Base-by-base conservation (phyloP, 1,139 yeast species). In the Debaryomycetaceae sp. region DNA sequence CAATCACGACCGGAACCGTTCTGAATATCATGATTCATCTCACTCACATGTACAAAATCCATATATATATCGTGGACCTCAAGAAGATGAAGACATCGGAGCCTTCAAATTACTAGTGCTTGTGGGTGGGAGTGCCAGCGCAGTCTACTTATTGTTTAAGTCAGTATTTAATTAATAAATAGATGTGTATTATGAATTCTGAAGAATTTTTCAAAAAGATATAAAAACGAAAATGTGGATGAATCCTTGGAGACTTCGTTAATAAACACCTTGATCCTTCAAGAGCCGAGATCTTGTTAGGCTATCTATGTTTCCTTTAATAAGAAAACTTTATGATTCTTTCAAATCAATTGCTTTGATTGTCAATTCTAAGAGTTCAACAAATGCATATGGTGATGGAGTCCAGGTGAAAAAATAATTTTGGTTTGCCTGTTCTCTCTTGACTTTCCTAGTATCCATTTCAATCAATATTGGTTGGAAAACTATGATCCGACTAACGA, bases 401-500 rank as follows among this genome's bases (percentile, higher is more conserved):
- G 38, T 39, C 29, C 24, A n/a, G n/a, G 23, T 4, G 3, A 27
- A 27, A 11, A 8, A 13, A 11, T 31, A 3, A 36, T 29, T 29
- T 34, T 17, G 20, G 20, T 2, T 17, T 17, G 20, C 20, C 20
- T 17, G 20, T 17, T 17, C 20, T 17, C 20, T 17, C 20, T 17
- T 17, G 20, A 17, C 20, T 17, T 17, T 17, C 4, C 20, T 17
- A 17, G 20, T 17, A 17, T 2, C 20, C 20, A 17, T 17, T 17
- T 17, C 20, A 4, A 17, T 17, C 20, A 4, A 17, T 17, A 17
- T 17, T 17, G 20, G 20, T 17, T 17, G 20, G 4, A 17, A 17
- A 17, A 17, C 20, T 17, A 17, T 17, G 20, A 17, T 17, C 20
- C 20, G 20, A 22, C 37, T 73, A 88, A 47, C 96, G 90, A 74